Evolutionary conservation across 2,329 filamentous ascomycete species (phyloP).

Genomic region (Akanthomyces muscarius): DNA sequence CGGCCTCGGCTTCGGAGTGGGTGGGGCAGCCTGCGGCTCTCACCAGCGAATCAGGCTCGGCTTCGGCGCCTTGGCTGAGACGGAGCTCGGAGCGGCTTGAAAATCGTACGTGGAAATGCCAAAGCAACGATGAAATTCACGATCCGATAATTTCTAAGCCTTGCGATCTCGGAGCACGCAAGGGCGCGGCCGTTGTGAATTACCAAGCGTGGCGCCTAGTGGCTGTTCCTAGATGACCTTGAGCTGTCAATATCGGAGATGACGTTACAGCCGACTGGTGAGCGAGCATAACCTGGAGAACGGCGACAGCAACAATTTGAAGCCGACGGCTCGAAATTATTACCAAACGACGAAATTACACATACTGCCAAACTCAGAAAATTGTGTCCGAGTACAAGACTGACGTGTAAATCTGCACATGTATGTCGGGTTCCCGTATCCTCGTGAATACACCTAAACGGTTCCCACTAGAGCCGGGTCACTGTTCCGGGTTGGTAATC

Average conservation of each 20-base stretch:
- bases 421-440: not conserved
- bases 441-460: not conserved
- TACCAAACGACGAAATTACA: not conserved
- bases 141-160: constrained; percentile 7
- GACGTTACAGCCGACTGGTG: not conserved
- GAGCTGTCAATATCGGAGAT: not conserved
- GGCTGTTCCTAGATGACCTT: not conserved
- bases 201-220: constrained; percentile 4
- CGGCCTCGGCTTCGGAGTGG: constrained; percentile 15
- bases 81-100: constrained; percentile 3
- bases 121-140: not conserved
- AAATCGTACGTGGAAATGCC: not conserved
- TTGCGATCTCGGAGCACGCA: constrained; percentile 6
- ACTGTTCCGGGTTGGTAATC: not conserved
- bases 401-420: not conserved
- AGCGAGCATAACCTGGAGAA: not conserved
- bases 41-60: not conserved
- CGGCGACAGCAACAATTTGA: not conserved
- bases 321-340: not conserved
- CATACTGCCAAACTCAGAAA: not conserved
- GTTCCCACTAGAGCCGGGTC: not conserved
- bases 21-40: not conserved
- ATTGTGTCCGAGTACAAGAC: not conserved
- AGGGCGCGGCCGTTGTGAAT: not conserved
- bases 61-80: not conserved